A percentile compares a stretch with the other conserved stretches of the same genome.
Conservation (phyloP, 192 early-diverging fungal species). For the Phlyctochytrium planicorne region DNA sequence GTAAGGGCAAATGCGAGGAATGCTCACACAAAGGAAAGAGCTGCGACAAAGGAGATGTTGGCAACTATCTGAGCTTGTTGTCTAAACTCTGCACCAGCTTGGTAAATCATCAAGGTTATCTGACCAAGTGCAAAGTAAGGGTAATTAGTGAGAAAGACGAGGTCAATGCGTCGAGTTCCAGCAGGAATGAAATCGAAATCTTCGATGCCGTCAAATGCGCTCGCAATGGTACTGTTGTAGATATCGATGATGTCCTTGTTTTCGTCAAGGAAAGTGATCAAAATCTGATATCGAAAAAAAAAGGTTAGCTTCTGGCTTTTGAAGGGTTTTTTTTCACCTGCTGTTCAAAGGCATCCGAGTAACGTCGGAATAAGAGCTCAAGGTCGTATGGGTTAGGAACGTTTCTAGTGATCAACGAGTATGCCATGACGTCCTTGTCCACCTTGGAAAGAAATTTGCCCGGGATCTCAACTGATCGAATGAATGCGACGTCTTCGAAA, state of each 20-base stretch:
- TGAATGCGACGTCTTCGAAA: not conserved
- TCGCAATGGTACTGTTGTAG: not conserved
- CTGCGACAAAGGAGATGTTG: not conserved
- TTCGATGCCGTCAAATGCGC: not conserved
- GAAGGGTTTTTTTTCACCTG: no score
- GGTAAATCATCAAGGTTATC: not conserved
- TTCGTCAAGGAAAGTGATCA: not conserved
- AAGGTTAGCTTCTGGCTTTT: no score
- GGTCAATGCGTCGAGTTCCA: not conserved
- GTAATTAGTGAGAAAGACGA: not conserved
- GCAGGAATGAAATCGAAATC: not conserved
- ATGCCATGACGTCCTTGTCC: not conserved
- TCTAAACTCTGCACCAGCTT: not conserved
- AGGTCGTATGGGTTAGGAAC: not conserved
- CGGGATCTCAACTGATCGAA: not conserved
- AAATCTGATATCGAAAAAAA: not conserved
- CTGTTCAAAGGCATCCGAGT: no score
- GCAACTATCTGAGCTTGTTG: not conserved
- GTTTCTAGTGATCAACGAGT: not conserved
- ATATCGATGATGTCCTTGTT: not conserved
- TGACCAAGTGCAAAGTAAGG: slow-evolving; percentile 2
- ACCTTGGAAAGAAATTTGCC: not conserved
- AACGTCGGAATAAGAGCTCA: no score
- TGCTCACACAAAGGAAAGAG: not conserved
- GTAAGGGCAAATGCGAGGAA: no score